Conservation (phyloP, 2,329 filamentous ascomycete species). For the Emmonsia crescens region DNA sequence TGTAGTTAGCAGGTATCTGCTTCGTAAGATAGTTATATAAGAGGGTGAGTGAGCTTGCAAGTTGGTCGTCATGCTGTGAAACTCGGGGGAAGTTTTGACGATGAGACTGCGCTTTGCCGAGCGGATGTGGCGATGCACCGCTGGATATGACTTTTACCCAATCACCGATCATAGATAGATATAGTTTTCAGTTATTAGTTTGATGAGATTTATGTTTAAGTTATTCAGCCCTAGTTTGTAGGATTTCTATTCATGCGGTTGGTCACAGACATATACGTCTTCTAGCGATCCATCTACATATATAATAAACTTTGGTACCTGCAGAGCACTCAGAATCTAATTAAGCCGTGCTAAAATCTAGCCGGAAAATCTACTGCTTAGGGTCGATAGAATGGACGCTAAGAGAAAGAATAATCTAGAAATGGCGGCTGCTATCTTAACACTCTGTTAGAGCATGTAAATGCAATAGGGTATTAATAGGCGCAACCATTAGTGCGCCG, state of each 20-base stretch:
- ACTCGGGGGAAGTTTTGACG: too few species aligned
- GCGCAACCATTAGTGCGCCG: too few species aligned
- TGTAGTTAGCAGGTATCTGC: not conserved
- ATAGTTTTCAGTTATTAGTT: not conserved
- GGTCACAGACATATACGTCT: not conserved
- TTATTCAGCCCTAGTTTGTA: not conserved
- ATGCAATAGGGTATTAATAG: not conserved
- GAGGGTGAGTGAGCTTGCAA: too few species aligned
- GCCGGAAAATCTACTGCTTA: not conserved
- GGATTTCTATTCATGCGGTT: not conserved
- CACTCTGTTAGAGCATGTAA: not conserved
- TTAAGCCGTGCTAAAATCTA: not conserved
- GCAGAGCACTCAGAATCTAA: not conserved
- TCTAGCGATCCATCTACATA: not conserved
- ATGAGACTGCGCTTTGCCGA: not conserved
- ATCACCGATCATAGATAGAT: not conserved
- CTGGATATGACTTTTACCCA: too few species aligned
- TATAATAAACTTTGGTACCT: not conserved
- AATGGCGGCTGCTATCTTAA: not conserved
- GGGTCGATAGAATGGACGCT: not conserved
- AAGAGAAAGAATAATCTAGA: not conserved
- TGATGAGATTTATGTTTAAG: not conserved
- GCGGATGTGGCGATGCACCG: too few species aligned
- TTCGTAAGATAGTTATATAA: not conserved
- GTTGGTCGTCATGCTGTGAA: too few species aligned